Evolutionary conservation across 2,329 filamentous ascomycete species (phyloP).

Genomic region (Pseudogymnoascus sp.): DNA sequence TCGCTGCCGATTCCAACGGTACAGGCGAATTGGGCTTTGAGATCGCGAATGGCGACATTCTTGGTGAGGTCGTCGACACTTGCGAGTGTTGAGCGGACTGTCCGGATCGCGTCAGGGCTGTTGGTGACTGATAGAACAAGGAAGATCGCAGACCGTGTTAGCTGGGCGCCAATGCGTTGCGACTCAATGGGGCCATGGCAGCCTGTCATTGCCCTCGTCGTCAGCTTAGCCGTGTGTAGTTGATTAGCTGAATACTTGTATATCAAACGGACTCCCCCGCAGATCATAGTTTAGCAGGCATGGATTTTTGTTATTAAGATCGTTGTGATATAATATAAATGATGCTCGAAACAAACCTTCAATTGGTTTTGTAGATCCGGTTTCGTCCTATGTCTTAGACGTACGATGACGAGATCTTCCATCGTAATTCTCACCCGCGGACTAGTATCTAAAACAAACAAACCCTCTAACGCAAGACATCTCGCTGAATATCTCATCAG

Average conservation of each 20-base stretch:
- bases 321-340: background rate
- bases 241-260: background rate
- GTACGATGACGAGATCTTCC: background rate
- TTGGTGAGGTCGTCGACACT: slow-evolving; percentile 39
- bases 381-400: background rate
- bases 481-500: too few relatives aligned
- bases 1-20: slow-evolving; percentile 46
- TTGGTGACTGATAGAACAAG: slow-evolving; percentile 39
- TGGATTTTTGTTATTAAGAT: background rate
- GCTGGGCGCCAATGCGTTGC: slow-evolving; percentile 41
- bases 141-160: slow-evolving; percentile 46
- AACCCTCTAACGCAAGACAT: background rate
- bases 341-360: background rate
- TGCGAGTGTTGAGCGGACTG: slow-evolving; percentile 38
- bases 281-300: background rate
- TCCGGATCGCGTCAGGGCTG: slow-evolving; percentile 30
- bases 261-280: background rate
- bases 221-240: background rate
- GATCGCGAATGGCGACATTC: slow-evolving; percentile 44
- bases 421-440: background rate
- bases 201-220: slow-evolving; percentile 16
- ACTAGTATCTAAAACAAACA: background rate
- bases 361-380: background rate
- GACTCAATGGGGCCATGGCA: slow-evolving; percentile 31
- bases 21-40: slow-evolving; percentile 38